phyloP scores from a whole-genome alignment of 768 basidiomycete species.

The Trametes punicea region DNA sequence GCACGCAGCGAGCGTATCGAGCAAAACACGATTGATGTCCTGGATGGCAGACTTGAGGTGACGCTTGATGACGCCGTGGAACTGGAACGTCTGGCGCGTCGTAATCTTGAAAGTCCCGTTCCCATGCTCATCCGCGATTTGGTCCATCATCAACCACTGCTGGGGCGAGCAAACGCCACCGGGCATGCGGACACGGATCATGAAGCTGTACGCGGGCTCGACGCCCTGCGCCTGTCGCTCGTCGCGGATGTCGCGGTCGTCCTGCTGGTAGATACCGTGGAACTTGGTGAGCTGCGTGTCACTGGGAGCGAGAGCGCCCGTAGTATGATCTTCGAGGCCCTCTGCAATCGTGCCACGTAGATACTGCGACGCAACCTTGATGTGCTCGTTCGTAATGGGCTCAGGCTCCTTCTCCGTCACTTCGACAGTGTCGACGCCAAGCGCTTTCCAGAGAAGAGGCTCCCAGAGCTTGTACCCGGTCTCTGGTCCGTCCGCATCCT shows the following conservation, averaged over 20 bases:
- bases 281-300: constrained; percentile 98
- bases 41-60: constrained; percentile 96
- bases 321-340: constrained; percentile 80
- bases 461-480: constrained; percentile 99
- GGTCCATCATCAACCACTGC: constrained; percentile 96
- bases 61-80: constrained; percentile 97
- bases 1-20: constrained; percentile 97
- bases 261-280: constrained; percentile 95
- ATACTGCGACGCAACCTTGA: constrained; percentile 94
- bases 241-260: constrained; percentile 97
- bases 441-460: constrained; percentile 85
- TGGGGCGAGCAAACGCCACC: constrained; percentile 89
- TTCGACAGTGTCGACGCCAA: constrained; percentile 88
- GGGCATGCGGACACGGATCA: constrained; percentile 97
- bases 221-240: constrained; percentile 89
- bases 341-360: constrained; percentile 94
- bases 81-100: constrained; percentile 97
- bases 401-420: constrained; percentile 92
- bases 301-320: constrained; percentile 86
- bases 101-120: constrained; percentile 95
- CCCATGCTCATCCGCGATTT: constrained; percentile 94
- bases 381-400: constrained; percentile 98
- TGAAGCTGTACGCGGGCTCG: constrained; percentile 96
- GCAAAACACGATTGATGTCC: constrained; percentile 83
- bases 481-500: constrained; percentile 93